Evolutionary conservation across 2,329 filamentous ascomycete species (phyloP).

Genomic region (Neonectria magnoliae): DNA sequence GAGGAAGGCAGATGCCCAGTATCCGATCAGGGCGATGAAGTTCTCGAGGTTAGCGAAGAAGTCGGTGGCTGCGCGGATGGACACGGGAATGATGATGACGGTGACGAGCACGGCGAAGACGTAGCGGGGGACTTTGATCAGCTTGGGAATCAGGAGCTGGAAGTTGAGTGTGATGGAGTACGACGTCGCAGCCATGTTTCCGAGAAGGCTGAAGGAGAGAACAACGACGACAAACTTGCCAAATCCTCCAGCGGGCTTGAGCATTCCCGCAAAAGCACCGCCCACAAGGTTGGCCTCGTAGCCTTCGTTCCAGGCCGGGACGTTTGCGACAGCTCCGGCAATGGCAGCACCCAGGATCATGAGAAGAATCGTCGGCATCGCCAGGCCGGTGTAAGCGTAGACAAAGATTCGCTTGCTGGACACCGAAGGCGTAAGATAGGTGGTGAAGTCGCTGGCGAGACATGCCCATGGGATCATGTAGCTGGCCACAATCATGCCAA

Average conservation of each 20-base stretch:
- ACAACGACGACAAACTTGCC: conserved; percentile 45
- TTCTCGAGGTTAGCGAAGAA: conserved; percentile 54
- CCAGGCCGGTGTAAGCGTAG: conserved; percentile 61
- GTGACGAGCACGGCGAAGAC: conserved; percentile 51
- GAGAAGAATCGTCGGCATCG: conserved; percentile 13
- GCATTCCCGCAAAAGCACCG: conserved; percentile 13
- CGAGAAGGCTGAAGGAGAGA: conserved; percentile 46
- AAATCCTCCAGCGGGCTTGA: conserved; percentile 15
- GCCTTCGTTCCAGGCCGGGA: conserved; percentile 5
- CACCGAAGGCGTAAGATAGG: conserved; percentile 56
- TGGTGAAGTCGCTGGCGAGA: conserved; percentile 53
- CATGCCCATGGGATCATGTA: conserved; percentile 66
- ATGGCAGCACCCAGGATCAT: conserved; percentile 23
- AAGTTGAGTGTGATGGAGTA: conserved; percentile 50
- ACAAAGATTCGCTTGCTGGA: conserved; percentile 49
- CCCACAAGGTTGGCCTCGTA: conserved; percentile 13
- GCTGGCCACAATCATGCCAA: conserved; percentile 63
- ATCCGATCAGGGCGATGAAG: conserved; percentile 54
- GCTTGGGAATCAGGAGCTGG: conserved; percentile 48
- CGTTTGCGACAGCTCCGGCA: conserved; percentile 12
- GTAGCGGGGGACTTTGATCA: conserved; percentile 50
- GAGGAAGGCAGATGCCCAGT: conserved; percentile 55
- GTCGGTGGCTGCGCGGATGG: conserved; percentile 49
- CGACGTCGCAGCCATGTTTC: conserved; percentile 48
- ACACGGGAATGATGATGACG: conserved; percentile 52